A percentile compares a stretch with the other conserved stretches of the same genome.
phyloP scores from a whole-genome alignment of 129 eudicot species.

The Flaveria ramosissima region DNA sequence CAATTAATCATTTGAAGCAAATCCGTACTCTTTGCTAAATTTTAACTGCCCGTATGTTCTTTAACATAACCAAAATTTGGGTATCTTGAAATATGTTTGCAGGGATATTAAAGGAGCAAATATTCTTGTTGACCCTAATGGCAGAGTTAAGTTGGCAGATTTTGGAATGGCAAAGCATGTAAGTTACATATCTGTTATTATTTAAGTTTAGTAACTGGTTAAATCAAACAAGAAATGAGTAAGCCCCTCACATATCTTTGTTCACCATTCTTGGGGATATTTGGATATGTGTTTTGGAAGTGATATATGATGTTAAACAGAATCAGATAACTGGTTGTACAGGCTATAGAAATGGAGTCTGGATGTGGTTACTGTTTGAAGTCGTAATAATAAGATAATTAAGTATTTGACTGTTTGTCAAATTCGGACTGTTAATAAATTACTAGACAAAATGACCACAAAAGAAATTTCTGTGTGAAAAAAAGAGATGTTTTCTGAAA shows the following conservation, averaged over 20 bases:
- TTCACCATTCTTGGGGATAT: conserved; percentile 4
- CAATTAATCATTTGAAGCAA: conserved; percentile 9
- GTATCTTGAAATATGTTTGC: conserved; percentile 21
- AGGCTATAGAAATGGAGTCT: background rate
- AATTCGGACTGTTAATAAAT: background rate
- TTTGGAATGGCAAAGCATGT: conserved; percentile 99
- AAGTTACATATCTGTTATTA: conserved; percentile 33
- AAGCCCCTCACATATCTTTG: background rate
- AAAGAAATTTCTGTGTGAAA: background rate
- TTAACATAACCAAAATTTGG: conserved; percentile 21
- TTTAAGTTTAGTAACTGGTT: conserved; percentile 7
- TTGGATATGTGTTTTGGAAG: background rate
- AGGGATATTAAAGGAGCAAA: conserved; percentile 99
- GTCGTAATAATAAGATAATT: background rate
- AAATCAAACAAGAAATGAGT: conserved; percentile 6
- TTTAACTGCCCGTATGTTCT: conserved; percentile 3
- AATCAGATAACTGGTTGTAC: background rate
- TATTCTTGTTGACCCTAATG: conserved; percentile 95
- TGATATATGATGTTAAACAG: background rate
- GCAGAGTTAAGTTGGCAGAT: conserved; percentile 92
- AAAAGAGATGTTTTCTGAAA: background rate
- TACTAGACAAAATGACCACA: background rate
- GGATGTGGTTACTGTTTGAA: conserved; percentile 4
- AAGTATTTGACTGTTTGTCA: conserved; percentile 1
- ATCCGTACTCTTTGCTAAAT: background rate